These are phyloP conservation scores for Vitellaria paradoxa DNA, from an alignment of 179 eudicot species.

Conservation along the genomic window DNA sequence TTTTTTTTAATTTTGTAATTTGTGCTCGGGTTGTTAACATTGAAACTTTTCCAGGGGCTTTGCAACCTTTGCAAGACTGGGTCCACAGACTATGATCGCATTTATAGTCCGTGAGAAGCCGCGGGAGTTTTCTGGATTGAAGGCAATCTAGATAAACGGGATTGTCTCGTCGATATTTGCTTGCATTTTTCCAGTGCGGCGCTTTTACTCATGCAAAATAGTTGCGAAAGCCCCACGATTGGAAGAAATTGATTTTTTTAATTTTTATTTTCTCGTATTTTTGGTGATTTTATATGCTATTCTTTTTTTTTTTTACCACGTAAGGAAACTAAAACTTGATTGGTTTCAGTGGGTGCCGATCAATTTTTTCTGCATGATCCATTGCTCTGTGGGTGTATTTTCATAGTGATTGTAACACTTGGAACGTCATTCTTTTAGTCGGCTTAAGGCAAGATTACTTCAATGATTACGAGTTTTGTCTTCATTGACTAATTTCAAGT, in stretches of 20 bases:
- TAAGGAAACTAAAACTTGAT: not conserved
- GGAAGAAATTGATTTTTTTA: not conserved
- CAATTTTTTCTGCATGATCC: not conserved
- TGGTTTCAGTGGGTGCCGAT: not conserved
- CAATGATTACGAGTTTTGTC: too few relatives aligned
- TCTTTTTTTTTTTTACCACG: not conserved
- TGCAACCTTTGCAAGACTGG: conserved; percentile 83
- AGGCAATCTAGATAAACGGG: conserved; percentile 46
- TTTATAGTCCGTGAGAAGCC: conserved; percentile 85
- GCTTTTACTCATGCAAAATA: not conserved
- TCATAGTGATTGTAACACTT: not conserved
- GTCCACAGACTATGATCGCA: conserved; percentile 86
- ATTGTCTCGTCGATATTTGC: not conserved
- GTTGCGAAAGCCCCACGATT: not conserved
- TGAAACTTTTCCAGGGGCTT: conserved; percentile 50
- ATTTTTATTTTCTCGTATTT: not conserved
- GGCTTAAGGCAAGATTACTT: not conserved
- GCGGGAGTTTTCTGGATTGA: conserved; percentile 75
- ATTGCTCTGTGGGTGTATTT: not conserved
- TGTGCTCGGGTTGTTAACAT: conserved; percentile 4
- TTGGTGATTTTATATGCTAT: not conserved
- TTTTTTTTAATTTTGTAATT: not conserved
- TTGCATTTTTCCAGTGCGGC: not conserved
- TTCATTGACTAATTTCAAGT: not conserved
- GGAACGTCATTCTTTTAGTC: not conserved